Evolutionary conservation across 345 rosid genomes (phyloP), one percentile per base, ranked within the genome.

Genomic region (Citrus reticulata): DNA sequence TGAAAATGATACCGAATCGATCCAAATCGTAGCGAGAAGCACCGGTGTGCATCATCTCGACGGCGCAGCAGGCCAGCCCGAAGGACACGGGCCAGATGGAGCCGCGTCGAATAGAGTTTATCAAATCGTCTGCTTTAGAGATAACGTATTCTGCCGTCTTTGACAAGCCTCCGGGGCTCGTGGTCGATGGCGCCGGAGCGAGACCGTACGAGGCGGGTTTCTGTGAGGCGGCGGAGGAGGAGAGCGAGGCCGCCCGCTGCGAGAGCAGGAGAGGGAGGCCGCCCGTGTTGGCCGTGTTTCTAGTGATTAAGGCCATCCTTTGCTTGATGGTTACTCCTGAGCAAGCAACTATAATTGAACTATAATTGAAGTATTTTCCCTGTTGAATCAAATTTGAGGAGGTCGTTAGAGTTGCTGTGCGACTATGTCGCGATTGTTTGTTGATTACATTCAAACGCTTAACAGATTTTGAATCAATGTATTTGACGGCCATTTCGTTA

Each of bases 61-160:
- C 98, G 46, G 99, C 99, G 83, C 99, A 96, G 85, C 98, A 93
- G 20, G 99, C 99, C 25, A 96, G 93, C 5, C 99, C 98, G 74
- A 96, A 94, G 35, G 98, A 94, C 98, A 96, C 93, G 74, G 99
- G 99, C 99, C 99, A 96, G 82, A 94, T 91, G 82, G 98, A 96
- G 6, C 98, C 99, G 4, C 95, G 90, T 29, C 98, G 97, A 68
- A 95, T 97, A 92, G 89, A 96, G 85, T 96, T 96, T 83, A 95
- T 77, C 77, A 95, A 93, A 81, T 93, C 97, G 73, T 95, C 99
- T 11, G 93, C 99, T 86, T 95, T 93, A 2, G 98, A 93, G 83
- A 93, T 92, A 80, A 95, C 97, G 71, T 71, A 95, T 72, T 95
- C 98, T 17, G 97, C 99, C 40, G 93, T 30, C 91, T 93, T 93